Base-by-base conservation (phyloP, 345 rosid species). In the Populus tremula region DNA sequence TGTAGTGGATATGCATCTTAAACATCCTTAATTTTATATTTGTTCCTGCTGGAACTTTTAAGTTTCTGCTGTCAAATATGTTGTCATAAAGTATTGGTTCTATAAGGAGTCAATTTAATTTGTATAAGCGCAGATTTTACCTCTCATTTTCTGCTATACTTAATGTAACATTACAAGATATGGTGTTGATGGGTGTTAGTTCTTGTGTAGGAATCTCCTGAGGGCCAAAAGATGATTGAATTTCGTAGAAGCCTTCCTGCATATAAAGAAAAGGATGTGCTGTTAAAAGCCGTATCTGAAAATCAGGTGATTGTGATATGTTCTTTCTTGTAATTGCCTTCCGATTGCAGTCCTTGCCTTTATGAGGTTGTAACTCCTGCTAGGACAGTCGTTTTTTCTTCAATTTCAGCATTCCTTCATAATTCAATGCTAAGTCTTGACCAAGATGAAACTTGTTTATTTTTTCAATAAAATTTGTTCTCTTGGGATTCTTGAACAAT, bases 211-310 rank as follows among this genome's bases (percentile, higher is more conserved):
- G 95, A 90, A 79, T 87, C 97, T 77, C 88, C 84, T 27, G 95
- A 92, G 82, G 99, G 99, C 71, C 92, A 88, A 87, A 91, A 90
- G 89, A 96, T 93, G 97, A 62, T 86, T 77, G 97, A 91, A 82
- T 92, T 96, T 79, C 94, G 99, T 45, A 87, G 78, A 86, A 91
- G 89, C 75, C 97, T 96, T 69, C 99, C 99, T 80, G 89, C 99
- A 4, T 87, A 83, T 81, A 93, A 91, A 85, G 94, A 92, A 84
- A 93, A 74, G 84, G 97, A 93, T 66, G 87, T 90, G 68, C 70
- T 96, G 77, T 79, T 92, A 56, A 91, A 87, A 84, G 83, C 87
- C 67, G 82, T 93, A 83, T 47, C 94, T 64, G 90, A 88, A 83
- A 93, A 96, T 88, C 99, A 96, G 97, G 99, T 96, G 61, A 77